phyloP scores from a whole-genome alignment of 2,329 filamentous ascomycete genomes.

The Hypoxylon sp. region DNA sequence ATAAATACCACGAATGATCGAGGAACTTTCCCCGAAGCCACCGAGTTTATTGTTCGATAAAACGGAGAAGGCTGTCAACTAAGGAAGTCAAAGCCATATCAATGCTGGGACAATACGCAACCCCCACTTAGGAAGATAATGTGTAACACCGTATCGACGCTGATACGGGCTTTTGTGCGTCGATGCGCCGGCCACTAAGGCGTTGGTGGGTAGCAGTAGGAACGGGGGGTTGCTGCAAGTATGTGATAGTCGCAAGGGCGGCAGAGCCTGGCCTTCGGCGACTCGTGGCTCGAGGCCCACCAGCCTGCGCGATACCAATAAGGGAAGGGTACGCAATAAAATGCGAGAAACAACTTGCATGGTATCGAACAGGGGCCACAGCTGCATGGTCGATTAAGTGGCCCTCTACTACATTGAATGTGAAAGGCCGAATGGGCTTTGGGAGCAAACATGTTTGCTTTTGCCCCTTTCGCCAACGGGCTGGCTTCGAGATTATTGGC shows the following conservation, averaged over 20 bases:
- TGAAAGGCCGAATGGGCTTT: constrained; percentile 6
- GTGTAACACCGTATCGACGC: constrained; percentile 27
- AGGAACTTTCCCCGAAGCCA: constrained; percentile 28
- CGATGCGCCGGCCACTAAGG: constrained; percentile 19
- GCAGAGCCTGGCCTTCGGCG: constrained; percentile 31
- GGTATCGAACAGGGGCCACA: constrained; percentile 31
- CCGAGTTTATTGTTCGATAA: constrained; percentile 27
- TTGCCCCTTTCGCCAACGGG: neutral
- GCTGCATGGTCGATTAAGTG: constrained; percentile 8
- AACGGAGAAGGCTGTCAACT: constrained; percentile 21
- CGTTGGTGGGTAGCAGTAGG: constrained; percentile 39
- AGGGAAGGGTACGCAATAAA: constrained; percentile 33
- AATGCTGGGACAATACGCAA: constrained; percentile 9
- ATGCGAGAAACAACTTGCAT: constrained; percentile 44
- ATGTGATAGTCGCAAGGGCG: constrained; percentile 31
- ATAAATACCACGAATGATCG: constrained; percentile 20
- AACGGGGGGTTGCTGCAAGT: constrained; percentile 30
- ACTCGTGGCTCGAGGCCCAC: constrained; percentile 34
- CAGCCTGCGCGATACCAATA: constrained; percentile 39
- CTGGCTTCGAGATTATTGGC: constrained; percentile 17
- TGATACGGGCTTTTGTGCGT: constrained; percentile 36
- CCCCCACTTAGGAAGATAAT: constrained; percentile 30
- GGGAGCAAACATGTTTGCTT: constrained; percentile 18
- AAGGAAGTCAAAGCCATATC: constrained; percentile 19
- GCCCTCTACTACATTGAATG: constrained; percentile 10